These are phyloP conservation scores for Lactifluus volemus DNA, from an alignment of 768 basidiomycete genomes.

Conservation along the genomic window DNA sequence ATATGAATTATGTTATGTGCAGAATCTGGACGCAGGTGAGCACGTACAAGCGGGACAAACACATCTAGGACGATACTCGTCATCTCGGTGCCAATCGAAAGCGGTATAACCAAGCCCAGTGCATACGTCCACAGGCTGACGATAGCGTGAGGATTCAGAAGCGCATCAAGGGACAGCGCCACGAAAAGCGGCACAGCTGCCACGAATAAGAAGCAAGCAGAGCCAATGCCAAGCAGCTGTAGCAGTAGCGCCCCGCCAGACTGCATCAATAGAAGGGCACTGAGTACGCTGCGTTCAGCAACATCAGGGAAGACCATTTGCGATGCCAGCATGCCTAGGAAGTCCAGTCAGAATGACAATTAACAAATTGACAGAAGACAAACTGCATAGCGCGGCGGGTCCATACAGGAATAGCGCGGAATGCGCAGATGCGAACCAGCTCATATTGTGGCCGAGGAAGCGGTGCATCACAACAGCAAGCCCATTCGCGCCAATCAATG, in stretches of 20 bases:
- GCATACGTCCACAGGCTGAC: constrained; percentile 58
- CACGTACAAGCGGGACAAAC: constrained; percentile 76
- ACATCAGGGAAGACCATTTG: constrained; percentile 49
- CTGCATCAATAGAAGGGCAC: constrained; percentile 53
- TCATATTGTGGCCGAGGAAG: constrained; percentile 60
- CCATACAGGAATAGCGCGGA: constrained; percentile 60
- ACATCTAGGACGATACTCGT: constrained; percentile 63
- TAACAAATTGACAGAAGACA: constrained; percentile 20
- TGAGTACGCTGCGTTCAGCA: constrained; percentile 54
- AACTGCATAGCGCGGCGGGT: constrained; percentile 66
- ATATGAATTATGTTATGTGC: constrained; percentile 1
- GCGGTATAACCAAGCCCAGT: constrained; percentile 45
- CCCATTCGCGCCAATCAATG: constrained; percentile 55
- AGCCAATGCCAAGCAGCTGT: constrained; percentile 66
- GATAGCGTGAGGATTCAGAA: constrained; percentile 28
- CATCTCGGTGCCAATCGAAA: constrained; percentile 51
- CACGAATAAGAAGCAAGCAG: constrained; percentile 67
- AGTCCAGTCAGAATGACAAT: not conserved
- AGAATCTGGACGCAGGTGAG: not conserved
- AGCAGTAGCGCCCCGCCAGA: constrained; percentile 43
- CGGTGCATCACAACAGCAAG: constrained; percentile 61
- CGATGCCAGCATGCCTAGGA: constrained; percentile 49
- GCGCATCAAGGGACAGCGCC: constrained; percentile 45
- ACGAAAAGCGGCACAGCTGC: constrained; percentile 47
- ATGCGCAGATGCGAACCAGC: constrained; percentile 77